Conservation (phyloP, 495 filamentous ascomycete genomes). For the Podospora australis region DNA sequence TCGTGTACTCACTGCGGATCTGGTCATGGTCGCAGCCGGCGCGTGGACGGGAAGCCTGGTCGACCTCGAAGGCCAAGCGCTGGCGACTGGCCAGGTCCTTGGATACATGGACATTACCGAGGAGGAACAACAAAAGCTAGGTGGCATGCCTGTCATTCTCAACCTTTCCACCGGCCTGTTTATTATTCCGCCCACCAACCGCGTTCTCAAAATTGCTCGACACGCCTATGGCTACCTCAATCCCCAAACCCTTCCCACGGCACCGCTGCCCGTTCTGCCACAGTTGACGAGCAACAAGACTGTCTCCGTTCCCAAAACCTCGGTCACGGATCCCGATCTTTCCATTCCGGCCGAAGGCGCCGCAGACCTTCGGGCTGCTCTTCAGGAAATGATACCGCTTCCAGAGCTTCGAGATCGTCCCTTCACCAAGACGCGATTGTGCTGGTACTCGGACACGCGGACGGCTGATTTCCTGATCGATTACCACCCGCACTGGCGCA, state of each 20-base stretch:
- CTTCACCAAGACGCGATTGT: conserved; percentile 66
- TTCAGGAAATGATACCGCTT: conserved; percentile 56
- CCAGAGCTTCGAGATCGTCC: conserved; percentile 50
- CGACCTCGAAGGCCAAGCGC: conserved; percentile 66
- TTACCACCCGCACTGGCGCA: conserved; percentile 60
- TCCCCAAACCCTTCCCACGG: conserved; percentile 39
- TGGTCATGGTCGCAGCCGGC: conserved; percentile 76
- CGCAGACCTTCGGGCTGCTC: conserved; percentile 51
- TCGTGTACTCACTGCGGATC: conserved; percentile 52
- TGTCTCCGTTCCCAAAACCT: conserved; percentile 44
- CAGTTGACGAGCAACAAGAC: not conserved
- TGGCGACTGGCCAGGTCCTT: conserved; percentile 74
- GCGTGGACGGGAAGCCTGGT: conserved; percentile 76
- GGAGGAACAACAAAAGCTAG: conserved; percentile 57
- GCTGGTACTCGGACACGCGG: conserved; percentile 85
- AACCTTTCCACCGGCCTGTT: conserved; percentile 79
- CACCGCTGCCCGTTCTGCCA: conserved; percentile 35
- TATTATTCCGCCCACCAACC: conserved; percentile 66
- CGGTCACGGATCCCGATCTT: conserved; percentile 34
- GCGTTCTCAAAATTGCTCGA: conserved; percentile 72
- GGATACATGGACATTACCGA: conserved; percentile 66
- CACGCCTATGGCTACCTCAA: conserved; percentile 82
- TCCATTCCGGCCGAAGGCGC: conserved; percentile 55
- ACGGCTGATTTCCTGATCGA: conserved; percentile 74
- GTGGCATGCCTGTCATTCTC: conserved; percentile 64